These are phyloP conservation scores for Nicotiana paniculata DNA, from an alignment of 257 asterid genomes.

Conservation along the genomic window DNA sequence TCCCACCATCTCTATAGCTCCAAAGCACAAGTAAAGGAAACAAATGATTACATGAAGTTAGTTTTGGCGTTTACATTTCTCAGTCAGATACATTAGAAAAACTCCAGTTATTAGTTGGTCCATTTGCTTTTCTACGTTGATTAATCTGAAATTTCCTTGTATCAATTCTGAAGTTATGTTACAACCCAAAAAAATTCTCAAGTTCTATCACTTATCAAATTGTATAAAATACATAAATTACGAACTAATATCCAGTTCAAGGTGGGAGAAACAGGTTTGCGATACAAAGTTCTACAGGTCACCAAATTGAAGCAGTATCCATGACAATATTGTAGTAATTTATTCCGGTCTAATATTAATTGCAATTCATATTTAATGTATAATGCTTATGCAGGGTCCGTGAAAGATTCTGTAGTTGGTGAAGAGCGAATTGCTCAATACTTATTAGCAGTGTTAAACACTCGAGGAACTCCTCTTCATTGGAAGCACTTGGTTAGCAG, in stretches of 20 bases:
- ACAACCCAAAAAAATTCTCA: not conserved
- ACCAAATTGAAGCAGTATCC: not conserved
- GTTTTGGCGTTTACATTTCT: not conserved
- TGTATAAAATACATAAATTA: not conserved
- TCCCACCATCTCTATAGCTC: not conserved
- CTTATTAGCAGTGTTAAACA: conserved; percentile 74
- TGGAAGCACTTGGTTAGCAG: conserved; percentile 50
- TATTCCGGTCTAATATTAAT: not conserved
- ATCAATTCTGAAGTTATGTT: not conserved
- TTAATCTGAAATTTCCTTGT: not conserved
- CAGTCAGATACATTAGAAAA: not conserved
- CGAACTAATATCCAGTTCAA: not conserved
- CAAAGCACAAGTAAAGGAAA: not conserved
- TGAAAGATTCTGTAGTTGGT: conserved; percentile 92
- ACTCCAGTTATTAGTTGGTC: not conserved
- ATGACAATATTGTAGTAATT: not conserved
- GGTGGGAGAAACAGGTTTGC: not conserved
- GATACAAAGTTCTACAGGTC: too few species aligned
- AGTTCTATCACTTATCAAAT: not conserved
- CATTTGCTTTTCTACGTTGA: not conserved
- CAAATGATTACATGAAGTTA: not conserved
- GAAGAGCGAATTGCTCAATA: conserved; percentile 91
- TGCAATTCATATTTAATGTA: not conserved
- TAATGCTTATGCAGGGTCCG: conserved; percentile 57
- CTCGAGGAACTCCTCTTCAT: conserved; percentile 85